These are phyloP conservation scores for Bacterosira constricta DNA, from an alignment of 108 stramenopile species.

Conservation along the genomic window DNA sequence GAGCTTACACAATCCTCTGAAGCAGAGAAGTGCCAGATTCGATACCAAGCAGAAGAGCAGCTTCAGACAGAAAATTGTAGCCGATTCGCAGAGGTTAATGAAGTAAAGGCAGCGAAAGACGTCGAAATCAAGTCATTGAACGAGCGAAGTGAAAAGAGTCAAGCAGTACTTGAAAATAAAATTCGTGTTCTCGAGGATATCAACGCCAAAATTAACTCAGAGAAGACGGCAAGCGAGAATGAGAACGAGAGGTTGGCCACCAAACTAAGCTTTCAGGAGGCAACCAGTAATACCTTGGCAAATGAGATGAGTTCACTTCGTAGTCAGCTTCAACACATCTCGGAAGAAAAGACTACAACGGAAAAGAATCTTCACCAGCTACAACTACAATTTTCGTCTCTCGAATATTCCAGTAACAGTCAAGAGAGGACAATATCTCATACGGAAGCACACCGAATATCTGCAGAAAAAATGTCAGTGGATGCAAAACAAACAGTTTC, in stretches of 20 bases:
- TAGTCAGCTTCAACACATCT: slow-evolving; percentile 18
- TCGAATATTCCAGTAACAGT: slow-evolving; percentile 37
- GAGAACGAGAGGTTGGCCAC: slow-evolving; percentile 39
- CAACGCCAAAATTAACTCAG: slow-evolving; percentile 34
- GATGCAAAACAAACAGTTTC: slow-evolving; percentile 43
- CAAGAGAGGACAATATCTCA: slow-evolving; percentile 34
- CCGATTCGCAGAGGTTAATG: slow-evolving; percentile 32
- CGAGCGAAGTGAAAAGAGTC: slow-evolving; percentile 22
- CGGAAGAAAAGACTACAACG: slow-evolving; percentile 31
- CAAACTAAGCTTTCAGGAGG: slow-evolving; percentile 38
- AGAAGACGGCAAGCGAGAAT: slow-evolving; percentile 23
- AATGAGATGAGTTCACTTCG: slow-evolving; percentile 38
- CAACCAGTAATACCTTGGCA: slow-evolving; percentile 33
- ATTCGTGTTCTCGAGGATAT: slow-evolving; percentile 34
- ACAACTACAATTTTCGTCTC: slow-evolving; percentile 38
- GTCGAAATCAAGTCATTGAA: slow-evolving; percentile 40
- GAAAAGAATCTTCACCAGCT: slow-evolving; percentile 47
- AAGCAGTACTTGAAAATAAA: slow-evolving; percentile 31
- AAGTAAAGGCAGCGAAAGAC: slow-evolving; percentile 39
- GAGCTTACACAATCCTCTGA: slow-evolving; percentile 38
- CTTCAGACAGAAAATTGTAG: slow-evolving; percentile 26
- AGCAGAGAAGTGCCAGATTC: slow-evolving; percentile 38
- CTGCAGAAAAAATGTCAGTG: slow-evolving; percentile 43
- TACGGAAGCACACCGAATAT: slow-evolving; percentile 28
- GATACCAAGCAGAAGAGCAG: slow-evolving; percentile 33